A percentile compares a stretch with the other conserved stretches of the same genome.
Evolutionary conservation across 169 alveolate species (phyloP).

Genomic region (Plasmodium sp.): DNA sequence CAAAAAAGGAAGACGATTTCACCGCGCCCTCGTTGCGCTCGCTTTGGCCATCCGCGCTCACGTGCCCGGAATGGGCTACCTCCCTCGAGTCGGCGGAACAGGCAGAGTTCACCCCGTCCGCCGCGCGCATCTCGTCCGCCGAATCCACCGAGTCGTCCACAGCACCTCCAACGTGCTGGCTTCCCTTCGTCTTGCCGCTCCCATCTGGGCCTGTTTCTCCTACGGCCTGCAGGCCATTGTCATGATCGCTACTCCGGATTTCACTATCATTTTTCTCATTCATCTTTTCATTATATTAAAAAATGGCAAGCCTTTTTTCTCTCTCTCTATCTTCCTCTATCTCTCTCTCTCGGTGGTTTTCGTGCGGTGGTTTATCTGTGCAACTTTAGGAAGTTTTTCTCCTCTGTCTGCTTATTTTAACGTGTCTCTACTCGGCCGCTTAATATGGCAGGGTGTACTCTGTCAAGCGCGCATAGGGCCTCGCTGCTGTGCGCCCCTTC

Average conservation of each 20-base stretch:
- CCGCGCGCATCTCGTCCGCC: neutral
- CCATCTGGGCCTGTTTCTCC: neutral
- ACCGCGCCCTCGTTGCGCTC: neutral
- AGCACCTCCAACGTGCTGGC: neutral
- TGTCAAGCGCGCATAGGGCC: neutral
- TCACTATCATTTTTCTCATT: constrained; percentile 27
- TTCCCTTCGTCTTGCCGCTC: neutral
- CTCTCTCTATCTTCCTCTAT: too few species aligned
- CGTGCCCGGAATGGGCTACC: neutral
- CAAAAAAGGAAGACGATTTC: constrained; percentile 1
- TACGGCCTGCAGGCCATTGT: neutral
- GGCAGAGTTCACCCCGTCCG: neutral
- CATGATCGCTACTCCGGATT: neutral
- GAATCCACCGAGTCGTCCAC: neutral
- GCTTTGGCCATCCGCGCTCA: neutral
- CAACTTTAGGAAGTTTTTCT: neutral
- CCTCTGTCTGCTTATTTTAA: neutral
- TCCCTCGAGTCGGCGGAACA: neutral
- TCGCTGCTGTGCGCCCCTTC: neutral
- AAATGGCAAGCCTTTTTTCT: neutral
- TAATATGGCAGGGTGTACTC: neutral
- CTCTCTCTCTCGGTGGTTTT: neutral
- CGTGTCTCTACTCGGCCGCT: neutral
- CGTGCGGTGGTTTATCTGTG: neutral
- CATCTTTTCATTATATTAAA: constrained; percentile 39